Percentiles rank a stretch among this genome's conserved stretches.
Conservation (phyloP, 1,284 basidiomycete species). For the Xerocomus nothofagi region DNA sequence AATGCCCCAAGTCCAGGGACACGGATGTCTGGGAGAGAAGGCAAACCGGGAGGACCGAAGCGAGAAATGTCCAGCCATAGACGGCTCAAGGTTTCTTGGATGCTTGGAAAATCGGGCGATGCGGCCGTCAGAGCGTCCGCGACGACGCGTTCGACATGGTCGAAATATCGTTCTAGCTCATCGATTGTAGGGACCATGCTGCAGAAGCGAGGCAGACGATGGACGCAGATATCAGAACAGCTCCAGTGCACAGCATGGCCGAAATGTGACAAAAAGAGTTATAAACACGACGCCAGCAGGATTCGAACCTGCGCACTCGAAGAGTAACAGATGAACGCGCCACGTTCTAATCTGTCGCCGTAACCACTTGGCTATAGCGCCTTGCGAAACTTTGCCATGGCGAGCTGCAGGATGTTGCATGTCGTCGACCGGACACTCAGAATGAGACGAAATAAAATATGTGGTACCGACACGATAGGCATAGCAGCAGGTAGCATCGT, state of each 20-base stretch:
- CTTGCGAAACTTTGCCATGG: too few species aligned
- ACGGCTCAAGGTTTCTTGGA: conserved; percentile 64
- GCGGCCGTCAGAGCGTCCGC: conserved; percentile 57
- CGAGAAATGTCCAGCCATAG: conserved; percentile 77
- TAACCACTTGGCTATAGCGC: conserved; percentile 58
- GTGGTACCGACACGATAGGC: conserved; percentile 10
- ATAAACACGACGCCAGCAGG: conserved; percentile 35
- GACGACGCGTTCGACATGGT: conserved; percentile 65
- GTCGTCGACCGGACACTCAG: too few species aligned
- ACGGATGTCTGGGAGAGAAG: conserved; percentile 61
- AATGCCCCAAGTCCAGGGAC: conserved; percentile 69
- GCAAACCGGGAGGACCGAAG: conserved; percentile 66
- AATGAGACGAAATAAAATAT: conserved; percentile 5
- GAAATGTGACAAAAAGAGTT: background rate
- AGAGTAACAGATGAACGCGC: conserved; percentile 33
- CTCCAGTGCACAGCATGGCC: conserved; percentile 23
- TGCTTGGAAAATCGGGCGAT: conserved; percentile 57
- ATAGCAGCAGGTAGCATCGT: conserved; percentile 5
- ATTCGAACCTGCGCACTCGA: conserved; percentile 41
- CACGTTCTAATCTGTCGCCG: conserved; percentile 46
- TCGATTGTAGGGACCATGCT: conserved; percentile 49
- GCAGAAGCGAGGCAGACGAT: conserved; percentile 1
- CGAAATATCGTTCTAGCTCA: conserved; percentile 69
- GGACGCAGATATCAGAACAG: background rate
- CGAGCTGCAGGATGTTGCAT: too few species aligned